Conservation (phyloP, 306 rosid genomes). For the Quercus berberidifolia region DNA sequence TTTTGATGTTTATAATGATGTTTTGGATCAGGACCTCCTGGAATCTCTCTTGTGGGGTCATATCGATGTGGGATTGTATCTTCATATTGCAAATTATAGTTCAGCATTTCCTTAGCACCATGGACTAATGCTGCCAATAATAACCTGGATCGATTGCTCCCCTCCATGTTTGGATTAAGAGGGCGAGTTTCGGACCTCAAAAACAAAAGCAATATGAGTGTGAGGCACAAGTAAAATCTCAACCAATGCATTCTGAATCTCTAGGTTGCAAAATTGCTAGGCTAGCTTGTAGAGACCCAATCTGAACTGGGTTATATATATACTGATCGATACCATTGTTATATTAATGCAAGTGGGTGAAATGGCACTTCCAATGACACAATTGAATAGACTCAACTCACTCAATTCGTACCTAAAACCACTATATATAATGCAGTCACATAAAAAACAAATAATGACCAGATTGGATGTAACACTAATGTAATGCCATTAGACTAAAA, state of each 20-base stretch:
- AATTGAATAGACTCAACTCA: background rate
- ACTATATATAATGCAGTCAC: background rate
- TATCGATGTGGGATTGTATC: background rate
- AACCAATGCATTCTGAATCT: background rate
- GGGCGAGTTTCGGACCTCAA: slow-evolving; percentile 5
- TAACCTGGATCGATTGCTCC: background rate
- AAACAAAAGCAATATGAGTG: slow-evolving; percentile 9
- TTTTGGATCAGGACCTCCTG: slow-evolving; percentile 34
- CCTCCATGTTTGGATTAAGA: background rate
- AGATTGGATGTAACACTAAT: background rate
- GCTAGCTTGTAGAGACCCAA: background rate
- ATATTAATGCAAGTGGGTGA: background rate
- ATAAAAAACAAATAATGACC: slow-evolving; percentile 13
- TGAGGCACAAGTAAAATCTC: background rate
- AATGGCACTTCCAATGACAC: background rate
- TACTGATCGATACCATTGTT: background rate
- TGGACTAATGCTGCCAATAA: background rate
- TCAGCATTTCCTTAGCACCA: background rate
- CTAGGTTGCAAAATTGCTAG: background rate
- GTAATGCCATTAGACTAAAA: no score
- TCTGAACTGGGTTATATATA: background rate
- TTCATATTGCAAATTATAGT: background rate
- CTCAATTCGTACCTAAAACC: background rate
- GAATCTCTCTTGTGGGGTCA: background rate
- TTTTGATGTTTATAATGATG: slow-evolving; percentile 13